These are phyloP conservation scores for Jaltomata sinuosa DNA, from an alignment of 257 asterid species.

Conservation along the genomic window DNA sequence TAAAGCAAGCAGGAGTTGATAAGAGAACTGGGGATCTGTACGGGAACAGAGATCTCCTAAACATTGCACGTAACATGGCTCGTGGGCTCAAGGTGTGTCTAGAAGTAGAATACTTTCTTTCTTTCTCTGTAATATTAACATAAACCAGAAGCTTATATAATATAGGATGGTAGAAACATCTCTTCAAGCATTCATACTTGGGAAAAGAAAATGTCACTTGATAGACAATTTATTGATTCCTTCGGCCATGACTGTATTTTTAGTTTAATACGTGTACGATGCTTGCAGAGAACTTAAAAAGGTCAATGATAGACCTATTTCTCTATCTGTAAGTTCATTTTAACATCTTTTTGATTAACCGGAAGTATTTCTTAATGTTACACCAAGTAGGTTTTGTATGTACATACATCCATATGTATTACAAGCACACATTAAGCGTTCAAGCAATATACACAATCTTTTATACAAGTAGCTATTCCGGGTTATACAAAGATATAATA, in stretches of 20 bases:
- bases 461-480: not conserved
- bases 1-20: conserved; percentile 96
- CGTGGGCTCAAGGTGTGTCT: conserved; percentile 81
- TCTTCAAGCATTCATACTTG: not conserved
- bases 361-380: not conserved
- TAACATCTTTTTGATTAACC: not conserved
- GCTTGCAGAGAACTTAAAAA: not conserved
- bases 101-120: not conserved
- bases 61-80: conserved; percentile 94
- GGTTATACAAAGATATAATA: not conserved
- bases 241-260: not conserved
- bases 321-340: not conserved
- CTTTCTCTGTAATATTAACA: not conserved
- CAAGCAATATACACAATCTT: not conserved
- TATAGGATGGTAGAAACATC: not conserved
- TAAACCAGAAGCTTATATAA: not conserved
- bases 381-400: not conserved
- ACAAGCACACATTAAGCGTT: not conserved
- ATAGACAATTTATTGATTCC: not conserved
- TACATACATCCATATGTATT: not conserved
- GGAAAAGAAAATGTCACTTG: not conserved
- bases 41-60: conserved; percentile 82
- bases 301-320: not conserved
- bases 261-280: not conserved
- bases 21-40: conserved; percentile 94